Evolutionary conservation across 1,284 basidiomycete species (phyloP).

Genomic region (Sporisorium iseilematis-ciliati): DNA sequence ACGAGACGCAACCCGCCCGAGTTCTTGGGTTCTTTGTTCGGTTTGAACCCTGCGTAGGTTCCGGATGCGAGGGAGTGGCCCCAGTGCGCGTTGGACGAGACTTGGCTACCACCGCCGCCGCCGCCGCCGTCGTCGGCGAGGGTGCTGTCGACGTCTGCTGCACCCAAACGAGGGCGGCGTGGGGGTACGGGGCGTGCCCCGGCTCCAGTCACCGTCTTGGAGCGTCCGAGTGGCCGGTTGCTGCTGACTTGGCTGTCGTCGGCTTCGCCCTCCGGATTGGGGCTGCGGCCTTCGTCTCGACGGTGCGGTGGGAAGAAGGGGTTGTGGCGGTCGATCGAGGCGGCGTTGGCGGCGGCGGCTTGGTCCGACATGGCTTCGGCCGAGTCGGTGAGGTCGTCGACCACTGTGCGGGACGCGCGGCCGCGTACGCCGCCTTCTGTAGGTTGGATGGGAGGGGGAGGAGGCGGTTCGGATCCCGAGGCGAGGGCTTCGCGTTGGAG

Average conservation of each 20-base stretch:
- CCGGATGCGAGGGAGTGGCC: constrained; percentile 58
- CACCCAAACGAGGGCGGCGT: constrained; percentile 38
- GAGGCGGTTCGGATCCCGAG: constrained; percentile 52
- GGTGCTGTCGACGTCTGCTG: constrained; percentile 4
- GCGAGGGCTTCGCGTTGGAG: constrained; percentile 58
- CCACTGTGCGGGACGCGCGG: constrained; percentile 49
- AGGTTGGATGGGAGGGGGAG: constrained; percentile 53
- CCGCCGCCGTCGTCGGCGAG: constrained; percentile 17
- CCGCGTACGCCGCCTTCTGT: constrained; percentile 43
- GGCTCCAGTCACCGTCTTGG: constrained; percentile 48
- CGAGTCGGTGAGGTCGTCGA: constrained; percentile 58
- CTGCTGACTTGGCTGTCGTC: constrained; percentile 46
- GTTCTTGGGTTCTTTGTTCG: constrained; percentile 50
- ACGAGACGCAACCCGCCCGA: constrained; percentile 58
- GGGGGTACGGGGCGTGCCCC: constrained; percentile 19
- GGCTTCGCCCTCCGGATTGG: constrained; percentile 17
- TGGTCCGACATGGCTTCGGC: constrained; percentile 59
- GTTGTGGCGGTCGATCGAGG: constrained; percentile 63
- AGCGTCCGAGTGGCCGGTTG: constrained; percentile 55
- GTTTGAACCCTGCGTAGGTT: constrained; percentile 63
- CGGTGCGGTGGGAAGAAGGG: constrained; percentile 62
- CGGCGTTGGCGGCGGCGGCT: constrained; percentile 56
- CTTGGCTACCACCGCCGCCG: constrained; percentile 10
- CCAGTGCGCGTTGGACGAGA: constrained; percentile 40
- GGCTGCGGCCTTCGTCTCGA: constrained; percentile 48